Evolutionary conservation across 2,329 filamentous ascomycete species (phyloP), one percentile per base, ranked within the genome.

Genomic region (Phyllosticta capitalensis): DNA sequence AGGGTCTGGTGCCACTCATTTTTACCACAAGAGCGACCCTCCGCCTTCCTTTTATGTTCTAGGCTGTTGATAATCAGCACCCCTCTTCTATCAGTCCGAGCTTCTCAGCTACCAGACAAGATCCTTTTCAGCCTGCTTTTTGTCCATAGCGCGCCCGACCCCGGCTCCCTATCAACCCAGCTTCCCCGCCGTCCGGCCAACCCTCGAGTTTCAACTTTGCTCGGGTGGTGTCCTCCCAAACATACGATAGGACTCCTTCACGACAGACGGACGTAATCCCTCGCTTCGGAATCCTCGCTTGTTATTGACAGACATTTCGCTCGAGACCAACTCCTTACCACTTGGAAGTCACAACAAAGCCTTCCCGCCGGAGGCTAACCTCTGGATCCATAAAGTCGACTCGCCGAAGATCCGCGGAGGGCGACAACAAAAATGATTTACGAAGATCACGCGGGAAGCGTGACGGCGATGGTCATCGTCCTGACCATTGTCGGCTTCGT

Each of bases 401-500:
- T 61, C 53, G 7, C 56, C 9, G 17, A 38, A 14, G 4, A 12
- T 10, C 30, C 30, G 5, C 30, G 30, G 17, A 10, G 30, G 10
- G 5, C 30, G 30, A 38, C 10, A 38, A 10, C 30, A 14, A 38
- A 38, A 38, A 19, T 51, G 49, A 30, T 60, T n/a, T 56, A 28
- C 20, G 5, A 49, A 17, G 64, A 65, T 38, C 58, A 64, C 5
- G 59, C 61, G 26, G 61, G 63, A 21, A 62, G 64, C 28, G 62
- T 68, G 14, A 62, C 65, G 26, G 66, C 62, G n/a, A 59, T 64
- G 5, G 61, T 68, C 20, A 59, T 68, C 22, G 58, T 53, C 9
- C 60, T 64, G 21, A 63, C 62, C 14, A 48, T 61, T 17, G 51
- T 67, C 12, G 64, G 63, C 5, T 65, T 63, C 52, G 51, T 62